Evolutionary conservation across 768 basidiomycete species (phyloP).

Genomic region (Collybia sordida): DNA sequence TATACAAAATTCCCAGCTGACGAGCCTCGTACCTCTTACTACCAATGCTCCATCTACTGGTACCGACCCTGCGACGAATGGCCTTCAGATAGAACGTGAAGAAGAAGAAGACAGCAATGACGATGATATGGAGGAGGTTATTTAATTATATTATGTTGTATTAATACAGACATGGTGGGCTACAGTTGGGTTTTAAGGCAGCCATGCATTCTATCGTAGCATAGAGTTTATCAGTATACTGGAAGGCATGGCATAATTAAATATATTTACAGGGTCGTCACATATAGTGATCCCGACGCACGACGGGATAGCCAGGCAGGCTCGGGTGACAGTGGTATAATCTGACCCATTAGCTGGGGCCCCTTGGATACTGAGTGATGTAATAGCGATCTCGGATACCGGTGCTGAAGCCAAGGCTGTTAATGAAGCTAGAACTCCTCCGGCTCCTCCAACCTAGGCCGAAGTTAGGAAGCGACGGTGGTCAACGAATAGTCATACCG

Average conservation of each 20-base stretch:
- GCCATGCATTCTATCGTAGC: too few relatives aligned
- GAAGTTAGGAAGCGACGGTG: neutral
- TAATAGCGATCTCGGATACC: constrained; percentile 43
- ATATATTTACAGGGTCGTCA: too few relatives aligned
- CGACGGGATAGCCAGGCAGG: constrained; percentile 38
- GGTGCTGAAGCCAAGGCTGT: constrained; percentile 40
- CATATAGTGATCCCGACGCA: constrained; percentile 44
- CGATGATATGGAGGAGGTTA: constrained; percentile 47
- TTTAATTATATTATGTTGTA: constrained; percentile 17
- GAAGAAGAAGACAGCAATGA: constrained; percentile 32
- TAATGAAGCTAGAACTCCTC: constrained; percentile 42
- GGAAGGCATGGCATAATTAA: too few relatives aligned
- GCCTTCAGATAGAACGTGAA: constrained; percentile 6
- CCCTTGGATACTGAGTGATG: constrained; percentile 42
- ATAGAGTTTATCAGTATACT: too few relatives aligned
- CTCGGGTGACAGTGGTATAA: constrained; percentile 43
- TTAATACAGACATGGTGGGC: too few relatives aligned
- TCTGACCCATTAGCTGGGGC: constrained; percentile 32
- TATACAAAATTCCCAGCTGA: neutral
- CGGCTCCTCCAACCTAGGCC: constrained; percentile 36
- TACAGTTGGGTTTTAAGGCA: too few relatives aligned
- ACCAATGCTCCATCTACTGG: neutral
- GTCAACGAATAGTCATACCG: constrained; percentile 15
- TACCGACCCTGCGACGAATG: neutral
- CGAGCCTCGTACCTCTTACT: neutral